Evolutionary conservation across 2,329 filamentous ascomycete species (phyloP).

Genomic region (Exophiala xenobiotica): DNA sequence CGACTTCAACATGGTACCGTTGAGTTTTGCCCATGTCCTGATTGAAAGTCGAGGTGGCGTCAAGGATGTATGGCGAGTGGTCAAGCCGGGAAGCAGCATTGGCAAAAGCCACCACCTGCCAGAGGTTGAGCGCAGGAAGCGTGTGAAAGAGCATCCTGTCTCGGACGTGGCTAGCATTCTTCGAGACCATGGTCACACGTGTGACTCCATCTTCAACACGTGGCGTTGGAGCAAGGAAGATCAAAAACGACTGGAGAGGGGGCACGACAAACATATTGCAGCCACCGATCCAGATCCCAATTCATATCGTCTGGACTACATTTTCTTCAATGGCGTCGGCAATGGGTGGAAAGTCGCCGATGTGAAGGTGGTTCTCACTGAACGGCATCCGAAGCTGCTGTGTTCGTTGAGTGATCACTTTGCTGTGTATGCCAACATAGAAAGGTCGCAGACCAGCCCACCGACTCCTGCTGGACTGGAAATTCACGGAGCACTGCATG

Average conservation of each 20-base stretch:
- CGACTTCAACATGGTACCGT: conserved; percentile 95
- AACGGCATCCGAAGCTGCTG: conserved; percentile 73
- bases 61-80: conserved; percentile 77
- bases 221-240: conserved; percentile 82
- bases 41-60: conserved; percentile 77
- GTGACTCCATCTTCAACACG: conserved; percentile 81
- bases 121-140: conserved; percentile 64
- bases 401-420: conserved; percentile 96
- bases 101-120: conserved; percentile 67
- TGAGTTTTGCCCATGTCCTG: conserved; percentile 78
- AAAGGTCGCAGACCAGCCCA: conserved; percentile 7
- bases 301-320: conserved; percentile 91
- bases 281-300: conserved; percentile 65
- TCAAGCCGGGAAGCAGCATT: conserved; percentile 80
- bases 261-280: conserved; percentile 64
- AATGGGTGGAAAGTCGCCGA: conserved; percentile 66
- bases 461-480: conserved; percentile 6
- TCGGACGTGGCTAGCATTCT: conserved; percentile 79
- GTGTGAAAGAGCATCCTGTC: conserved; percentile 42
- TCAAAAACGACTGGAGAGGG: conserved; percentile 66
- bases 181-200: conserved; percentile 78
- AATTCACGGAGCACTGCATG: conserved; percentile 15
- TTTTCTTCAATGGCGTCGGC: conserved; percentile 62
- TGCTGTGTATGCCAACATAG: conserved; percentile 77
- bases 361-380: conserved; percentile 73